Percentiles rank a stretch among this genome's conserved stretches.
Evolutionary conservation across 208 protist genomes (phyloP).

Genomic region (Trypanosoma caninum): DNA sequence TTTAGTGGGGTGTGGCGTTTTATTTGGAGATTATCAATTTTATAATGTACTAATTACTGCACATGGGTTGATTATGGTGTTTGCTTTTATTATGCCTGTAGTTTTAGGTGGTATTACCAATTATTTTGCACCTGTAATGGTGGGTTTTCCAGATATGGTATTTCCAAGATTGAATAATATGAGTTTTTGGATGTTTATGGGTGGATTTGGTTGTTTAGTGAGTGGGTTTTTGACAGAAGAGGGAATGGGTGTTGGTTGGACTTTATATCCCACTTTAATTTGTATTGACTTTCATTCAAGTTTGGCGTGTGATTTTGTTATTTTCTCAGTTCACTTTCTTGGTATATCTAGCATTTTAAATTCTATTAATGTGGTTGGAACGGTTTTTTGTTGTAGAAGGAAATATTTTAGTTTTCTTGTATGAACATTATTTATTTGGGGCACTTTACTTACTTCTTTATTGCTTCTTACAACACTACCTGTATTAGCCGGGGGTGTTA

Average conservation of each 20-base stretch:
- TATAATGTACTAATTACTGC: constrained; percentile 41
- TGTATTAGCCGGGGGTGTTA: constrained; percentile 55
- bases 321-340: constrained; percentile 79
- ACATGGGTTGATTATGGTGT: constrained; percentile 61
- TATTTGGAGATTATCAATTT: constrained; percentile 43
- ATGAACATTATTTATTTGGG: constrained; percentile 54
- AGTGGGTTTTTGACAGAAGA: constrained; percentile 85
- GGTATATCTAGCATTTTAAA: constrained; percentile 75
- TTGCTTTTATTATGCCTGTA: constrained; percentile 79
- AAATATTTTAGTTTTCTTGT: constrained; percentile 59
- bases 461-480: constrained; percentile 48
- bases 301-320: constrained; percentile 79
- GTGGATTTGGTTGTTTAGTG: constrained; percentile 68
- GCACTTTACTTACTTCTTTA: constrained; percentile 39
- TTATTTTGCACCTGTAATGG: constrained; percentile 46
- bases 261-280: constrained; percentile 76
- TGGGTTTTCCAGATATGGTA: constrained; percentile 63
- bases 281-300: constrained; percentile 83
- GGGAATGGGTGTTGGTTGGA: constrained; percentile 78
- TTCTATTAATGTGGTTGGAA: constrained; percentile 44
- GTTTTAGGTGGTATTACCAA: constrained; percentile 26
- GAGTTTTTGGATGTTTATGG: constrained; percentile 77
- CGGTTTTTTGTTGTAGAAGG: constrained; percentile 29
- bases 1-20: constrained; percentile 24
- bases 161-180: constrained; percentile 40